Conservation (phyloP, 495 filamentous ascomycete genomes). For the Aspergillus ellipticus region DNA sequence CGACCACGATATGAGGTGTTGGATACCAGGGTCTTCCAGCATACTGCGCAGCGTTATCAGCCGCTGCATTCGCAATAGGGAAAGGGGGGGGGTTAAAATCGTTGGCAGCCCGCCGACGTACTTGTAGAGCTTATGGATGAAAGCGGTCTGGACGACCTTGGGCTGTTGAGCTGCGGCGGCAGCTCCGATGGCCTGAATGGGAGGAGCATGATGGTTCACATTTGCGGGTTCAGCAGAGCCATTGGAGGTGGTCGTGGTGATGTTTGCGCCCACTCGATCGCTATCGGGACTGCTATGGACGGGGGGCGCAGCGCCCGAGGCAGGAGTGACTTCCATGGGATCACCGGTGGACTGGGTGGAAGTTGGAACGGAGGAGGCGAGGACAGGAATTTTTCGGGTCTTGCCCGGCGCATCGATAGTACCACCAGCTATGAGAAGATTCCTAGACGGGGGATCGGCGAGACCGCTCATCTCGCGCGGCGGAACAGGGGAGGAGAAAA, state of each 20-base stretch:
- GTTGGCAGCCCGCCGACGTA: conserved; percentile 42
- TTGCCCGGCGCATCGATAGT: conserved; percentile 36
- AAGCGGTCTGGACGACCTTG: conserved; percentile 98
- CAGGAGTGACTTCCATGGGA: conserved; percentile 50
- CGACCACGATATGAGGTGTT: conserved; percentile 96
- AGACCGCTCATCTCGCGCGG: conserved; percentile 42
- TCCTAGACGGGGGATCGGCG: conserved; percentile 42
- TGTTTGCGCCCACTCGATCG: conserved; percentile 39
- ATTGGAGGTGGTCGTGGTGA: conserved; percentile 37
- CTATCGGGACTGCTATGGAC: conserved; percentile 46
- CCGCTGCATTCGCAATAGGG: neutral
- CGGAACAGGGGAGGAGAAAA: conserved; percentile 16
- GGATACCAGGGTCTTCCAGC: conserved; percentile 89
- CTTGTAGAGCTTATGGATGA: conserved; percentile 99
- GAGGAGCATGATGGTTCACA: conserved; percentile 30
- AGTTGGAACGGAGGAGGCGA: conserved; percentile 37
- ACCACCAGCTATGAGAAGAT: conserved; percentile 27
- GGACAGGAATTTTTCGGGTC: conserved; percentile 45
- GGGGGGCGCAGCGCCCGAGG: conserved; percentile 33
- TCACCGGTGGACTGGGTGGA: conserved; percentile 36
- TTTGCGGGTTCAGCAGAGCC: conserved; percentile 36
- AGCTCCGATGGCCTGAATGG: conserved; percentile 54
- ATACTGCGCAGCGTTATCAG: conserved; percentile 57
- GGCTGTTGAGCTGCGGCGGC: conserved; percentile 88
- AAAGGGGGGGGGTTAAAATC: conserved; percentile 4